Base-by-base conservation (phyloP, 2,329 filamentous ascomycete species). In the Diaporthe sp. region DNA sequence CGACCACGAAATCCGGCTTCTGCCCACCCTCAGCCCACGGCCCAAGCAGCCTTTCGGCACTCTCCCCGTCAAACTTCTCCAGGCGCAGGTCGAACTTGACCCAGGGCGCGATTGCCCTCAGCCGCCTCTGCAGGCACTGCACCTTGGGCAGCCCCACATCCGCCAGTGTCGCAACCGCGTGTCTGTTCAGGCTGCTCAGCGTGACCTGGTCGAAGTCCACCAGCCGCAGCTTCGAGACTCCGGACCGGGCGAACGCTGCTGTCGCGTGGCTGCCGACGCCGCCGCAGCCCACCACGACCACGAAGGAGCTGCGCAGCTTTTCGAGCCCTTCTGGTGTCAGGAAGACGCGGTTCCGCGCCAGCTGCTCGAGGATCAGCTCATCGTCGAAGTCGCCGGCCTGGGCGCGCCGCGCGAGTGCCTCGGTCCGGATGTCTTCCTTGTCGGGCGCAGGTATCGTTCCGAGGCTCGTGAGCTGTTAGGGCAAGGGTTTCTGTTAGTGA, bases 141-240 rank as follows among this genome's bases (percentile, higher is more conserved):
- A 99, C 97, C 85, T 99, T 99, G 12, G 96, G 92, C 17, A 93
- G 95, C 34, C 97, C 97, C 2, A 99, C 97, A 81, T 99, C 97
- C 22, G 95, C 94, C 9, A 98, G 88, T 0, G 96, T 98, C 7
- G 97, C 97, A 1, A 99, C 93, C 12, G 97, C 95, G 85, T 99
- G 97, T n/a, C 97, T 89, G 84, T 99, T 99, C 73, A 99, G 87
- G 4, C 95, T 98, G 78, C 95, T 98, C 60, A 99, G 88, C 0
- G 96, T 98, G 47, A 99, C 96, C 88, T 99, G 97, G 83, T 99
- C 97, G 83, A 99, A 99, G 84, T 99, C 97, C 79, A 99, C 92
- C 51, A 99, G 90, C 1, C 97, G 93, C 73, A 99, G 89, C 80
- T 92, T 93, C n/a, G 94, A 93, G 58, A 98, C 95, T 44, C 97